Evolutionary conservation across 2,329 filamentous ascomycete species (phyloP).

Genomic region (Talaromyces piceae): DNA sequence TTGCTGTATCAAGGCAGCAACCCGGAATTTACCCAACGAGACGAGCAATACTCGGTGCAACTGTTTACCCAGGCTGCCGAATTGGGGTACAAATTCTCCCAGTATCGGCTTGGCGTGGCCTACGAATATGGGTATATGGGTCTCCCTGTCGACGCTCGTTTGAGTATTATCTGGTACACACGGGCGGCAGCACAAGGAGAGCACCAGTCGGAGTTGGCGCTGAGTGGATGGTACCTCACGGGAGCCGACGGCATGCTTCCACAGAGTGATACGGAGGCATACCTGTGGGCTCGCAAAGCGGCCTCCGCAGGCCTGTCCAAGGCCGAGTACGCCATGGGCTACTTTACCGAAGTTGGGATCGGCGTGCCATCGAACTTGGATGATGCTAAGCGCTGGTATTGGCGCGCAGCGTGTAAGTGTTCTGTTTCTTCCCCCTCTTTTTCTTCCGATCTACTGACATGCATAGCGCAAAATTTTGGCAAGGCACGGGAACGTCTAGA

Average conservation of each 20-base stretch:
- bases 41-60: conserved; percentile 72
- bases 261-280: conserved; percentile 92
- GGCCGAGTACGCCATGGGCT: conserved; percentile 96
- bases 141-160: conserved; percentile 71
- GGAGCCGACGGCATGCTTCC: conserved; percentile 79
- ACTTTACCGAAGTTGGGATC: conserved; percentile 93
- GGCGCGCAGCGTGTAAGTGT: conserved; percentile 86
- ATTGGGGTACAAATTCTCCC: conserved; percentile 89
- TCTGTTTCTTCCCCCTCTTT: conserved; percentile 1
- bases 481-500: conserved; percentile 90
- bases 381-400: conserved; percentile 97
- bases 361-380: conserved; percentile 79
- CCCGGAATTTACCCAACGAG: conserved; percentile 68
- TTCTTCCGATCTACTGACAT: neutral
- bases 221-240: conserved; percentile 92
- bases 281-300: conserved; percentile 92
- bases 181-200: conserved; percentile 86
- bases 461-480: conserved; percentile 79
- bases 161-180: conserved; percentile 91
- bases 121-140: conserved; percentile 86
- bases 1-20: conserved; percentile 51
- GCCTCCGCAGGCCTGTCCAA: conserved; percentile 81
- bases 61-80: conserved; percentile 81
- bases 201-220: conserved; percentile 79
- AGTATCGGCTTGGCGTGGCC: conserved; percentile 79